Evolutionary conservation across 164 flowering plant genomes (phyloP).

Genomic region (Pachysandra terminalis): DNA sequence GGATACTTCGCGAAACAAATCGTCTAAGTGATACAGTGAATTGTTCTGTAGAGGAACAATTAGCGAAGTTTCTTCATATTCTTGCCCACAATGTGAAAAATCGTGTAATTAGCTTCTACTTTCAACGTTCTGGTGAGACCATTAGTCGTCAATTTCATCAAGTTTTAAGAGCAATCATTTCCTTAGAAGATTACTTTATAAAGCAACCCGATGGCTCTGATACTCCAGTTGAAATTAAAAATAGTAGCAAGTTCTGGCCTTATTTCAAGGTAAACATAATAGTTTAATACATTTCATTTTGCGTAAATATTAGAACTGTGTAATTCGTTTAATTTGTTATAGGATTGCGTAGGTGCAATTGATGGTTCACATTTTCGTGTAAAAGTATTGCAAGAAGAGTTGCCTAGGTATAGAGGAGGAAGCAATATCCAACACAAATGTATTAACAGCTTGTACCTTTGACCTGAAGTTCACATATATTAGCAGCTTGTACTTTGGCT

Average conservation of each 20-base stretch:
- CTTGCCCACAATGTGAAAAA: too few species aligned
- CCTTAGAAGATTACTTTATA: background rate
- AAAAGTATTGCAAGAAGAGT: background rate
- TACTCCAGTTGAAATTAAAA: background rate
- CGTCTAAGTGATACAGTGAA: too few species aligned
- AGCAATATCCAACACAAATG: background rate
- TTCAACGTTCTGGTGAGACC: background rate
- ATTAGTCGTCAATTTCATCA: background rate
- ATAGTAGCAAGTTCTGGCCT: background rate
- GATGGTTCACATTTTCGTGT: background rate
- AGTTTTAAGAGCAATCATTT: background rate
- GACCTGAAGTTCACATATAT: slow-evolving; percentile 5
- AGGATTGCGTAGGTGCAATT: slow-evolving; percentile 6
- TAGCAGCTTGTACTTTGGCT: too few species aligned
- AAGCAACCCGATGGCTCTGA: background rate
- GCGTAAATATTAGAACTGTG: background rate
- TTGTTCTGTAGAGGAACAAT: too few species aligned
- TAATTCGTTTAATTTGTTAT: background rate
- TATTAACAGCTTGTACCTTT: background rate
- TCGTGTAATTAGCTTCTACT: background rate
- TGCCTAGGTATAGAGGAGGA: background rate
- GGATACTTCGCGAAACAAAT: too few species aligned
- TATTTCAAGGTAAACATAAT: background rate
- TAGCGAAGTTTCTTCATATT: too few species aligned
- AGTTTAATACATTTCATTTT: background rate